Conservation (phyloP, 2,329 filamentous ascomycete species). For the Penicillium sp. region DNA sequence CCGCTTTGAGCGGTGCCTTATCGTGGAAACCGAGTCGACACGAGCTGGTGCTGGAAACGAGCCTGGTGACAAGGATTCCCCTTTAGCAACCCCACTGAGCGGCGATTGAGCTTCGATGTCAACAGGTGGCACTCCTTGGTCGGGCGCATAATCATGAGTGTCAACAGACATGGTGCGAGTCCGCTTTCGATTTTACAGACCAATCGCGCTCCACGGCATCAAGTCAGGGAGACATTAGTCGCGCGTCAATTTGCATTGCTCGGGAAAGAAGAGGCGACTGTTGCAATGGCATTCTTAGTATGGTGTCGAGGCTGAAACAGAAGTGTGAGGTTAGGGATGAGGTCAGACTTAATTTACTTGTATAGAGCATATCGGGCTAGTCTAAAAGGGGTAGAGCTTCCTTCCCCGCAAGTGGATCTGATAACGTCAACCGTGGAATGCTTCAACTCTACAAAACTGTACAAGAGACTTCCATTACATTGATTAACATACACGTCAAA, state of each 20-base stretch:
- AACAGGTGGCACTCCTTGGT: conserved; percentile 15
- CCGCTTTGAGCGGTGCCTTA: conserved; percentile 31
- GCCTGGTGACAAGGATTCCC: conserved; percentile 21
- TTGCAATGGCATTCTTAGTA: not conserved
- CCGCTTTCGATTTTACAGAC: not conserved
- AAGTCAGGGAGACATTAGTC: not conserved
- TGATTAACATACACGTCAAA: not conserved
- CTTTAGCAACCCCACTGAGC: conserved; percentile 17
- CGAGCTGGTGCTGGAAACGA: conserved; percentile 22
- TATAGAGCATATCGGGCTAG: not conserved
- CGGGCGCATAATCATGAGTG: conserved; percentile 30
- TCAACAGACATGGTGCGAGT: conserved; percentile 29
- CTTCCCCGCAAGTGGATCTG: not conserved
- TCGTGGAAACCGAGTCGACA: conserved; percentile 29
- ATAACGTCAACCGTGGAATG: not conserved
- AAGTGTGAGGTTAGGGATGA: not conserved
- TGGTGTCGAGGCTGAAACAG: not conserved
- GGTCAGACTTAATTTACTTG: not conserved
- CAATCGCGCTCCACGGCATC: not conserved
- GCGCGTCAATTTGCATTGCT: not conserved
- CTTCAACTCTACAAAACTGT: not conserved
- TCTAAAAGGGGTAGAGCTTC: not conserved
- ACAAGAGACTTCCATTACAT: not conserved
- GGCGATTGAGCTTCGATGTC: conserved; percentile 36
- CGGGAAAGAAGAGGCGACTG: not conserved